These are phyloP conservation scores for Aspergillus tamarii DNA, from an alignment of 2,329 filamentous ascomycete species.

Conservation along the genomic window DNA sequence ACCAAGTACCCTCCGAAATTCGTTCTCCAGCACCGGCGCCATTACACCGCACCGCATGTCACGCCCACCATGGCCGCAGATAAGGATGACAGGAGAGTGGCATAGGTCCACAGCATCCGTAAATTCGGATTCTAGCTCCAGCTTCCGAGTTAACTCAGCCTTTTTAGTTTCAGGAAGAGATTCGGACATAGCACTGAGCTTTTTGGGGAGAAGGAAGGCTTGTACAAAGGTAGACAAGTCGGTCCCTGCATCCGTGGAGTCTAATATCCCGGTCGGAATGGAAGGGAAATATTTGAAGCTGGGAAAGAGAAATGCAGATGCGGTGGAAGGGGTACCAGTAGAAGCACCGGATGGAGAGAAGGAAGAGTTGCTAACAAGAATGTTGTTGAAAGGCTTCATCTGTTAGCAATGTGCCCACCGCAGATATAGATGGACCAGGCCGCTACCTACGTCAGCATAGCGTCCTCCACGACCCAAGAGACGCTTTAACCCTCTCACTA, in stretches of 20 bases:
- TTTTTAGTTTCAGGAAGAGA: conserved; percentile 33
- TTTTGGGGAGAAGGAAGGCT: conserved; percentile 44
- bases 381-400: conserved; percentile 76
- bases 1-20: conserved; percentile 62
- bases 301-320: conserved; percentile 76
- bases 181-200: conserved; percentile 38
- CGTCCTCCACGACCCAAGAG: conserved; percentile 67
- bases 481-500: conserved; percentile 69
- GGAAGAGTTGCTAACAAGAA: conserved; percentile 76
- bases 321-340: conserved; percentile 23
- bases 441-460: conserved; percentile 61
- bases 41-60: conserved; percentile 82
- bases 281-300: conserved; percentile 79
- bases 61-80: conserved; percentile 84
- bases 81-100: conserved; percentile 63
- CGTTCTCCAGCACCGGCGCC: conserved; percentile 70
- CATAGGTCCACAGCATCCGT: conserved; percentile 67
- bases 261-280: conserved; percentile 65
- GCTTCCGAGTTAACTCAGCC: conserved; percentile 49
- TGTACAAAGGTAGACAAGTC: conserved; percentile 50
- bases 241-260: conserved; percentile 27
- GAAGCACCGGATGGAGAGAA: conserved; percentile 60
- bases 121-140: conserved; percentile 54
- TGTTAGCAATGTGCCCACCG: conserved; percentile 2
- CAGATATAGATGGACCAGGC: neutral